phyloP scores from a whole-genome alignment of 306 rosid genomes.

The Potentilla sterilis region DNA sequence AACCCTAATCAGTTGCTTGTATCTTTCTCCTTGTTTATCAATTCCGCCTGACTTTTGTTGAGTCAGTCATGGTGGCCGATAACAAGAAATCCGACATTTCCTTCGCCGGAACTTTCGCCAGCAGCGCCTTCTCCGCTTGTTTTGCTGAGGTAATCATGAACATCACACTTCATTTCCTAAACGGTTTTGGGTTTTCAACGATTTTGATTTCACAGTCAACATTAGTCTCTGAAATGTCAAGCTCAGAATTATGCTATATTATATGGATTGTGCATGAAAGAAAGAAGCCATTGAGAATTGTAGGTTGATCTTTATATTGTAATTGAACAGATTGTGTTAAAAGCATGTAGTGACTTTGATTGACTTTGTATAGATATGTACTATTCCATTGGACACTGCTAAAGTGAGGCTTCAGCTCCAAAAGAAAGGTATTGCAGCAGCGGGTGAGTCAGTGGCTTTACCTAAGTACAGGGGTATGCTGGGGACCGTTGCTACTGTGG shows the following conservation, averaged over 20 bases:
- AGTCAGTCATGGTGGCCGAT: constrained; percentile 57
- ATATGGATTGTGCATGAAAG: too few species aligned
- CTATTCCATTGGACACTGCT: constrained; percentile 96
- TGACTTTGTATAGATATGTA: constrained; percentile 55
- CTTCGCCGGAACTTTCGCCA: constrained; percentile 58
- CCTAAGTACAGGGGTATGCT: constrained; percentile 93
- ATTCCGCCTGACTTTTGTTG: background rate
- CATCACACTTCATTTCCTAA: background rate
- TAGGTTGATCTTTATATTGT: background rate
- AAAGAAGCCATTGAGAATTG: too few species aligned
- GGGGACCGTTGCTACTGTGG: constrained; percentile 89
- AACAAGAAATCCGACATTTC: constrained; percentile 63
- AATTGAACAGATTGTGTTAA: background rate
- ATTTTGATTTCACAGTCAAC: constrained; percentile 4
- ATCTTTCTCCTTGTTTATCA: background rate
- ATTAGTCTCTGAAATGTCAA: background rate
- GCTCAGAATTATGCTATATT: background rate
- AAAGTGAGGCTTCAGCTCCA: constrained; percentile 98
- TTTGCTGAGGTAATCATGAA: constrained; percentile 57
- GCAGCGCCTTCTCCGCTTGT: constrained; percentile 79
- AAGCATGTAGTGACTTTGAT: constrained; percentile 1
- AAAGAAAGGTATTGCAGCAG: constrained; percentile 56
- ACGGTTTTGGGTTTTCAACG: background rate
- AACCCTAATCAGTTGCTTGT: background rate
- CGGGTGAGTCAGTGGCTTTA: constrained; percentile 51